Conservation (phyloP, 2,329 filamentous ascomycete genomes). For the Dactylellina cionopaga region DNA sequence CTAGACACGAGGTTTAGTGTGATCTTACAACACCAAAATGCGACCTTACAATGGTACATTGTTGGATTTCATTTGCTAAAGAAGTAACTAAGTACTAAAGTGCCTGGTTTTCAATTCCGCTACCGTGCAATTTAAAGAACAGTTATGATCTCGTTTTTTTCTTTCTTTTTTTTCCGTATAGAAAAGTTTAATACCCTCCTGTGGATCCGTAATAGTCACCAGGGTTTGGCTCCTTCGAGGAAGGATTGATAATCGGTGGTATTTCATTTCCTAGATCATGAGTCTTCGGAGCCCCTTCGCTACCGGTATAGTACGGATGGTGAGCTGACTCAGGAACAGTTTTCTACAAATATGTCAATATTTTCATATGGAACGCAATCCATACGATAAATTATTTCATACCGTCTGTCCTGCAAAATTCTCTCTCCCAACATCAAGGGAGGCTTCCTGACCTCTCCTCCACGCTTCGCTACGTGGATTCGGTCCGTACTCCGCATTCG, state of each 20-base stretch:
- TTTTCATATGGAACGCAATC: not conserved
- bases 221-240: slow-evolving; percentile 9
- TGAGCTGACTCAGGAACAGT: not conserved
- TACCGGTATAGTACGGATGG: not conserved
- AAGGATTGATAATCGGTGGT: slow-evolving; percentile 15
- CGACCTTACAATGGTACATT: too few relatives aligned
- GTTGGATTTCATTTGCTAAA: too few relatives aligned
- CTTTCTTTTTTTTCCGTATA: too few relatives aligned
- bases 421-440: not conserved
- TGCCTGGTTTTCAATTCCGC: too few relatives aligned
- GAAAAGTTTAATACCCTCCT: slow-evolving; percentile 14
- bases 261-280: not conserved
- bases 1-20: not conserved
- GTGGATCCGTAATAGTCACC: slow-evolving; percentile 21
- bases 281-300: not conserved
- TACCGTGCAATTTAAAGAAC: too few relatives aligned
- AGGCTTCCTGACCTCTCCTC: not conserved
- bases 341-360: not conserved
- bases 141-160: not conserved
- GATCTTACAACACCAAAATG: not conserved
- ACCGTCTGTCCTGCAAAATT: slow-evolving; percentile 1
- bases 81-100: too few relatives aligned
- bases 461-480: slow-evolving; percentile 10
- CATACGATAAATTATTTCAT: not conserved
- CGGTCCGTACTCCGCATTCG: slow-evolving; percentile 20